Evolutionary conservation across 208 protist species (phyloP), one percentile per base, ranked within the genome.

Genomic region (Leishmania amazonensis): DNA sequence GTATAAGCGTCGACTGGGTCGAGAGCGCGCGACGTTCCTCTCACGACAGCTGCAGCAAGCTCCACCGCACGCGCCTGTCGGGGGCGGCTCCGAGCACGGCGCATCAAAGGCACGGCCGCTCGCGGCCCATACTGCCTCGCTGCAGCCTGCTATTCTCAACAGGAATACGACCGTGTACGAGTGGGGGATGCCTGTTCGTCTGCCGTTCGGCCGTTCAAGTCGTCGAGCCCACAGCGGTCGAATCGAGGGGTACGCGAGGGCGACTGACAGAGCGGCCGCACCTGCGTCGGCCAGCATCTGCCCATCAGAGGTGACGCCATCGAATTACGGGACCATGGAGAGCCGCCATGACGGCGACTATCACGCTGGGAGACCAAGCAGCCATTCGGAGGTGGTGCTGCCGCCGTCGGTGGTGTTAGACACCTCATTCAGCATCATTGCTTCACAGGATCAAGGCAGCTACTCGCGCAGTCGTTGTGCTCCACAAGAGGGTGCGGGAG

Each of bases 121-220:
- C 17, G 19, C 65, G 21, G 11, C 47, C 13, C 47, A 17, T 57
- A 8, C 21, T 11, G 42, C 24, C 28, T 75, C 47, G 42, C 13
- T 53, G 47, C 47, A 51, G 42, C 47, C 71, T 53, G 40, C 19
- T 6, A 19, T 19, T 42, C 73, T 42, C 5, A 19, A 54, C 54
- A 51, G 58, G 31, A 58, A 62, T 24, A 57, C 76, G 49, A 54
- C 64, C 47, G 71, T 77, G 1, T 81, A 81, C 42, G 81, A 85
- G 64, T 81, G 72, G 77, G 81, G 81, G 35, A 60, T 85, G 13
- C 81, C 81, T 1, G 76, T 57, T 4, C 75, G 76, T 0, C 76
- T 76, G 8, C 70, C 76, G 19, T n/a, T 0, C 3, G 57, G 24
- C 2, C 53, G n/a, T 9, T 58, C 42, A 57, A 7, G 79, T 42